These are phyloP conservation scores for Wickerhamiella allomyrinae DNA, from an alignment of 805 yeast species.

Conservation along the genomic window DNA sequence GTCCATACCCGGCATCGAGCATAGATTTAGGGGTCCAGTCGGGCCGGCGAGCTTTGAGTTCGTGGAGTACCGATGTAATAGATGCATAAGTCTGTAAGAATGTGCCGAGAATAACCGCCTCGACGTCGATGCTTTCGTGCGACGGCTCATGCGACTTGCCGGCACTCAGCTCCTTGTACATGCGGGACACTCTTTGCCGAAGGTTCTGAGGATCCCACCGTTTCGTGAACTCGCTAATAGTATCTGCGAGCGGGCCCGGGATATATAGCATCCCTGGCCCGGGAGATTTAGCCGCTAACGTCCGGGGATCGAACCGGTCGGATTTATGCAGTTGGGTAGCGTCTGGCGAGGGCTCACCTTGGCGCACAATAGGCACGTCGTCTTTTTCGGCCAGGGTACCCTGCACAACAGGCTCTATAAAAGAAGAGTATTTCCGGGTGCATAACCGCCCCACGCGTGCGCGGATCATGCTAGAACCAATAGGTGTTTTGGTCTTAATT, in stretches of 20 bases:
- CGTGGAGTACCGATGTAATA: constrained; percentile 47
- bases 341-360: background rate
- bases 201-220: constrained; percentile 49
- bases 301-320: constrained; percentile 39
- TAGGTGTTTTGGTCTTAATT: no score
- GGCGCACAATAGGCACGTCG: constrained; percentile 6
- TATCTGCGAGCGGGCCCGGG: constrained; percentile 42
- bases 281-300: constrained; percentile 42
- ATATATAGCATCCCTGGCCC: constrained; percentile 35
- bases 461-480: no score
- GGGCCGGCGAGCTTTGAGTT: constrained; percentile 41
- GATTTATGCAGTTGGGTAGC: background rate
- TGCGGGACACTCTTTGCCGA: constrained; percentile 44
- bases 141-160: constrained; percentile 41
- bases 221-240: constrained; percentile 50
- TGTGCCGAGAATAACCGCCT: constrained; percentile 65
- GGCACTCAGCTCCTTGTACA: constrained; percentile 37
- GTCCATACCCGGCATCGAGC: constrained; percentile 77
- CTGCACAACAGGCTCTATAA: constrained; percentile 2
- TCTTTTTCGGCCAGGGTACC: constrained; percentile 2
- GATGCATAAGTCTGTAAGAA: constrained; percentile 74
- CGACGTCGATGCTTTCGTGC: constrained; percentile 30
- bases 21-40: constrained; percentile 50
- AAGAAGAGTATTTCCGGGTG: background rate
- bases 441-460: no score